A percentile compares a stretch with the other conserved stretches of the same genome.
These are phyloP conservation scores for Elsinoe fawcettii DNA, from an alignment of 2,329 filamentous ascomycete genomes.

Conservation along the genomic window DNA sequence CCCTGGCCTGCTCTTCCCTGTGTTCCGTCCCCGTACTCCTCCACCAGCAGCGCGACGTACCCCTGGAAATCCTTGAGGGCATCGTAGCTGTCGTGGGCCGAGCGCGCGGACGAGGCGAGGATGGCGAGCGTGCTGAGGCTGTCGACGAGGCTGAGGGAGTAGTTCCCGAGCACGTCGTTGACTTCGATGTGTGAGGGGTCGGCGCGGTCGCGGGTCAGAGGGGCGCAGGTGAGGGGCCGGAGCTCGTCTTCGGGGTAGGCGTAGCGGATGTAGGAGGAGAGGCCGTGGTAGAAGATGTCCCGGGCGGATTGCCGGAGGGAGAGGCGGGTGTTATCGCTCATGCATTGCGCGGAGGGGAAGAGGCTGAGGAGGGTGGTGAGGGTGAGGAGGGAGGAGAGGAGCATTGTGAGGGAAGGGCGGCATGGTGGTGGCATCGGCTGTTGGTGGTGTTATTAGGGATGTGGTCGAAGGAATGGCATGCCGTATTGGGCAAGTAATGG, in stretches of 20 bases:
- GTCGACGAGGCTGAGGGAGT: constrained; percentile 91
- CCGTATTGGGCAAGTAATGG: not conserved
- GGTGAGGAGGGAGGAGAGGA: constrained; percentile 22
- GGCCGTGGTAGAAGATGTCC: constrained; percentile 94
- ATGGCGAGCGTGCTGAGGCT: constrained; percentile 91
- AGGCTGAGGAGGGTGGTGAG: constrained; percentile 26
- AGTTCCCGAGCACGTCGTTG: constrained; percentile 95
- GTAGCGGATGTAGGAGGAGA: constrained; percentile 85
- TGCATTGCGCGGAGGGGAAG: constrained; percentile 33
- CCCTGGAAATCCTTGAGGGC: constrained; percentile 60
- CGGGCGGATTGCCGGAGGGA: constrained; percentile 40
- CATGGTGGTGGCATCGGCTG: constrained; percentile 10
- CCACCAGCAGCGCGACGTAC: constrained; percentile 66
- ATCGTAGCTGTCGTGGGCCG: constrained; percentile 48
- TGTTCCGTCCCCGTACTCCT: constrained; percentile 79
- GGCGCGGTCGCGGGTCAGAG: constrained; percentile 72
- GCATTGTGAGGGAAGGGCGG: not conserved
- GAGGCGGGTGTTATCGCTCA: constrained; percentile 37
- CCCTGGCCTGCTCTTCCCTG: constrained; percentile 61
- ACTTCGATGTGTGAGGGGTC: constrained; percentile 76
- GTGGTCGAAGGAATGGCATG: not conserved
- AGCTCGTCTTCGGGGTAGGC: constrained; percentile 96
- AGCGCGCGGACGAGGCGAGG: constrained; percentile 64
- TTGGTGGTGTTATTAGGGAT: not conserved
- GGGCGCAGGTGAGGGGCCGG: constrained; percentile 74